Base-by-base conservation (phyloP, 2,329 filamentous ascomycete genomes). In the Phaeoacremonium minimum region DNA sequence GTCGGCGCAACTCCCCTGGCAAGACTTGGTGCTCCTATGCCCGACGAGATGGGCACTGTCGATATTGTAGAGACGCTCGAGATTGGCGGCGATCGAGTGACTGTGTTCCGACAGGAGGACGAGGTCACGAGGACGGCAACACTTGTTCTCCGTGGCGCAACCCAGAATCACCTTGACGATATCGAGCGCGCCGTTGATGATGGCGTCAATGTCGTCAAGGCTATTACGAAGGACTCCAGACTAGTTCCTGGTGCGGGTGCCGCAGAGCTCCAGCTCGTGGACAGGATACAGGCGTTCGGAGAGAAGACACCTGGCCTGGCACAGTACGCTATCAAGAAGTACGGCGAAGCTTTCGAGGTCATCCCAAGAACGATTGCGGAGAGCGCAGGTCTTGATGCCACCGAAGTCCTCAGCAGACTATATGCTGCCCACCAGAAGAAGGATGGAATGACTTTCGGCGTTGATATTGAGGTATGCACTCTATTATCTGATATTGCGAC, bases 281-380 rank as follows among this genome's bases (percentile, higher is more conserved):
- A 95, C 71, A 82, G 89, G 56, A 86, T 98, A 72, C 86, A 87
- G 55, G 83, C 86, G 15, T 84, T 90, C 43, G 93, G 85, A 28
- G 93, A 97, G 62, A 91, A 86, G 70, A 97, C 93, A 2, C 83
- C 90, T 3, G 94, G 93, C 30, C 75, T 98, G 35, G 80, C 89
- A 37, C 93, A 98, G 64, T 94, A 98, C 63, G 89, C 91, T 18
- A 98, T 98, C 68, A 86, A 90, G 65, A 97, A 97, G 70, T 98
- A 83, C 60, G 93, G 86, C 36, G 91, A 98, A 67, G 91, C 93
- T 7, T 98, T 98, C 52, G 93, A 98, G 70, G 91, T 98, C 33
- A 84, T 98, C 36, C 91, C 93, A 15, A 83, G 93, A 48, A 95
- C 88, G 13, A 73, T 98, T 38, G 93, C 94, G 34, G 93, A 98